These are phyloP conservation scores for Neoscytalidium dimidiatum DNA, from an alignment of 2,329 filamentous ascomycete genomes.

Conservation along the genomic window DNA sequence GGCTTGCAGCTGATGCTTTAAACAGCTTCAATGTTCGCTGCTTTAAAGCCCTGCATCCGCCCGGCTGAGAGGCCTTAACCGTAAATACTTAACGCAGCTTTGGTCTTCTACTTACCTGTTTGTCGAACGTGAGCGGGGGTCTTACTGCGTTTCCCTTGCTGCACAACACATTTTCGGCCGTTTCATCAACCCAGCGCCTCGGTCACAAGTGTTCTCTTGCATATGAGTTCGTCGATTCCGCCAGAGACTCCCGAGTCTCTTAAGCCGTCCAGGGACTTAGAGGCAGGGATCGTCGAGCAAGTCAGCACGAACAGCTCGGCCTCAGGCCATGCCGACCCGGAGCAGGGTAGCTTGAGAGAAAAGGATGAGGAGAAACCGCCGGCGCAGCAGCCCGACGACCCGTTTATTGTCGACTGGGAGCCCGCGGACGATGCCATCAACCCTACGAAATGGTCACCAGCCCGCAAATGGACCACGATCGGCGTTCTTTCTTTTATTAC, in stretches of 20 bases:
- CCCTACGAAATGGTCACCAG: conserved; percentile 27
- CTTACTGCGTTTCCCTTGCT: not conserved
- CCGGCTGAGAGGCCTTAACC: not conserved
- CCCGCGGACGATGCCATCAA: conserved; percentile 24
- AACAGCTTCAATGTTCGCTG: not conserved
- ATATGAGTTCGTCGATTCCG: not conserved
- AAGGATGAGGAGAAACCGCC: not conserved
- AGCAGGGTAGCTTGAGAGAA: not conserved
- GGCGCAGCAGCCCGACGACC: conserved; percentile 7
- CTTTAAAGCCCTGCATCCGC: not conserved
- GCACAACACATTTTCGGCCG: not conserved
- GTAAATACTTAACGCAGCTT: not conserved
- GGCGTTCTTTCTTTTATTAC: conserved; percentile 31
- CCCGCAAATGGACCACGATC: conserved; percentile 33
- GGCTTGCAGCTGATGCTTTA: not conserved
- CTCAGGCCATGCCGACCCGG: not conserved
- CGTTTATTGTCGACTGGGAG: conserved; percentile 17
- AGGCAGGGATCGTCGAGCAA: not conserved
- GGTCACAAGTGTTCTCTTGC: not conserved
- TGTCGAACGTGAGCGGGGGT: not conserved
- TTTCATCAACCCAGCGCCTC: not conserved
- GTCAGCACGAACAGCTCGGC: not conserved
- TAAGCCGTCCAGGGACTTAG: not conserved
- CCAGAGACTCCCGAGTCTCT: conserved; percentile 1
- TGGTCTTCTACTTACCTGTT: not conserved